A percentile compares a stretch with the other conserved stretches of the same genome.
These are phyloP conservation scores for Neurospora hispaniola DNA, from an alignment of 495 filamentous ascomycete genomes.

Conservation along the genomic window DNA sequence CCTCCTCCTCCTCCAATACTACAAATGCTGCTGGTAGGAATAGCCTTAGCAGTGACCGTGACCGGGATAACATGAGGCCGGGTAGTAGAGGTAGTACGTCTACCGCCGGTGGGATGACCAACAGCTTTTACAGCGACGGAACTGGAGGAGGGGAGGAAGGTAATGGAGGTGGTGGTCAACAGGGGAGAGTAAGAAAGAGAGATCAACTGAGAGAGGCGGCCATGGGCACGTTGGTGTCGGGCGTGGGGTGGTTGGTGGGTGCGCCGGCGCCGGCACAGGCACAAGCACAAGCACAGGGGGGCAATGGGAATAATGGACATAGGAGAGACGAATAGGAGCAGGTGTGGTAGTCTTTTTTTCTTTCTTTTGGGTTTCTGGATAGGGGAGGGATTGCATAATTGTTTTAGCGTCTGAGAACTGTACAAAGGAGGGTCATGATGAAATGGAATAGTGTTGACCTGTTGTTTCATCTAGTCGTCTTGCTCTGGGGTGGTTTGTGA, in stretches of 20 bases:
- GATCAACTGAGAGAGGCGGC: constrained; percentile 74
- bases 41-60: background rate
- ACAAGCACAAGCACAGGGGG: background rate
- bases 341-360: too few species aligned
- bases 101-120: background rate
- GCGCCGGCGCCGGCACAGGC: constrained; percentile 42
- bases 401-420: background rate
- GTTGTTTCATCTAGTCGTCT: background rate
- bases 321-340: background rate
- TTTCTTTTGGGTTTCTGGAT: background rate
- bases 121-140: constrained; percentile 2
- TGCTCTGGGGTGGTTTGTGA: background rate
- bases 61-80: background rate
- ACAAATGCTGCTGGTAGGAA: background rate
- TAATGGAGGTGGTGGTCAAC: constrained; percentile 24
- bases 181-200: constrained; percentile 56
- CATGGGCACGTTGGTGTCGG: constrained; percentile 60
- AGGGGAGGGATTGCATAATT: background rate
- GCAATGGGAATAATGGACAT: background rate
- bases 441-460: background rate
- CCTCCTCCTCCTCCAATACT: background rate
- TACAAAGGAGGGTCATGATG: background rate
- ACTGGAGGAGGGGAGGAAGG: background rate
- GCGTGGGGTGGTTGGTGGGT: constrained; percentile 78
- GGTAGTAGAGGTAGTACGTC: background rate